Evolutionary conservation across 1,284 basidiomycete genomes (phyloP), one percentile per base, ranked within the genome.

Genomic region (Sporisorium reilianum): DNA sequence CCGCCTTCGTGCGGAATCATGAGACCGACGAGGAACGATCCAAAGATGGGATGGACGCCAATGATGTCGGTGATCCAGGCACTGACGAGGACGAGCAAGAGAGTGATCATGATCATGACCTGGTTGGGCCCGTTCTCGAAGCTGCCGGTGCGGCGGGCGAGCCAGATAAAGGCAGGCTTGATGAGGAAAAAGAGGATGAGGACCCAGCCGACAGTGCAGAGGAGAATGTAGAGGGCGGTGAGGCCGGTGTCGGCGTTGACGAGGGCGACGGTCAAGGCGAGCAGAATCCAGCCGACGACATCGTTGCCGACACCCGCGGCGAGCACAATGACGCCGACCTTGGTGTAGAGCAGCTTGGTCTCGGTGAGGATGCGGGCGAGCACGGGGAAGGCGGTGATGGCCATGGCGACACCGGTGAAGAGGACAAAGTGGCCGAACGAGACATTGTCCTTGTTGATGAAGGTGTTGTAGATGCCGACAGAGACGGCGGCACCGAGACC

Each of bases 241-340:
- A 87, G 84, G 1, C 92, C 91, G 0, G 89, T 88, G 1, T 90
- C 87, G 0, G 92, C 92, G 71, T 96, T 97, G 68, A 95, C 93
- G 45, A 98, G 90, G 0, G 94, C 92, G 9, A 97, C 91, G 7
- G 92, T 92, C 52, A 98, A 87, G 0, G 95, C 95, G 38, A 89
- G 86, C 28, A 89, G 84, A 44, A 89, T 85, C 88, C 88, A 89
- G 26, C 88, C 94, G 58, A 91, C 87, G 46, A 91, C 88, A 72
- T 91, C 95, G 85, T 97, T 97, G 3, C 92, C 94, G 1, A 98
- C 94, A 50, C 96, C 77, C 0, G 96, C 96, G 1, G 93, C 93
- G 5, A 99, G 89, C 5, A 93, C 94, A 30, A 97, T 91, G 59
- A 96, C 91, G 10, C 96, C 97, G 45, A 99, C 95, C 0, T 91